Percentiles rank a stretch among this genome's conserved stretches.
phyloP scores from a whole-genome alignment of 2,329 filamentous ascomycete genomes.

The Colletotrichum incanum region DNA sequence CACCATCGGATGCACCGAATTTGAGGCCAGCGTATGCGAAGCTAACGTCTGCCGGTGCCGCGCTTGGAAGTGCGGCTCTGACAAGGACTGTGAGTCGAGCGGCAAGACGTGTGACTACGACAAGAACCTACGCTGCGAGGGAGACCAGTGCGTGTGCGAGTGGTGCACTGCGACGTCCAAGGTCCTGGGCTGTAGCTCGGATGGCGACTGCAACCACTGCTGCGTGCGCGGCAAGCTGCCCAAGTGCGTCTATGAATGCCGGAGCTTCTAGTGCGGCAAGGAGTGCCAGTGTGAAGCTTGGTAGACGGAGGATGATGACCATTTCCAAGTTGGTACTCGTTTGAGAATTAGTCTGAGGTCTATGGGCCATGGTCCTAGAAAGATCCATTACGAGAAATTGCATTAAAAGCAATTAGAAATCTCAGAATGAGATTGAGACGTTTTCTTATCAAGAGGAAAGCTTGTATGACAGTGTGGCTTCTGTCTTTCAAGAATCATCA shows the following conservation, averaged over 20 bases:
- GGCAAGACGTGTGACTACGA: neutral
- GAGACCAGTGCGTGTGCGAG: neutral
- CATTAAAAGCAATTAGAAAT: neutral
- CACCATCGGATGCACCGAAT: constrained; percentile 5
- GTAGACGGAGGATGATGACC: neutral
- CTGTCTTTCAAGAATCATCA: neutral
- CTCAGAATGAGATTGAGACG: neutral
- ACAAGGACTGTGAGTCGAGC: constrained; percentile 5
- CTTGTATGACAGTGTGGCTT: neutral
- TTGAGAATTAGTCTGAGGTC: neutral
- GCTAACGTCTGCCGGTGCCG: constrained; percentile 4
- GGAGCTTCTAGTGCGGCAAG: neutral
- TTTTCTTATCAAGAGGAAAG: neutral
- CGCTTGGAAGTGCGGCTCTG: neutral
- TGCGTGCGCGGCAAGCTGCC: constrained; percentile 3
- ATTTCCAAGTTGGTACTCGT: neutral
- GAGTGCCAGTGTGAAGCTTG: constrained; percentile 13
- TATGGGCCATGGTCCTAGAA: neutral
- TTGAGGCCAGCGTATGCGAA: constrained; percentile 3
- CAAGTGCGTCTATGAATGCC: neutral
- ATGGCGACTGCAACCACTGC: constrained; percentile 18
- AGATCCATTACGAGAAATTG: neutral
- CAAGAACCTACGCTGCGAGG: constrained; percentile 14
- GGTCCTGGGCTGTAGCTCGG: neutral
- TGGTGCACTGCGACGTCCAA: neutral